Evolutionary conservation across 2,329 filamentous ascomycete genomes (phyloP).

Genomic region (Colletotrichum tanaceti): DNA sequence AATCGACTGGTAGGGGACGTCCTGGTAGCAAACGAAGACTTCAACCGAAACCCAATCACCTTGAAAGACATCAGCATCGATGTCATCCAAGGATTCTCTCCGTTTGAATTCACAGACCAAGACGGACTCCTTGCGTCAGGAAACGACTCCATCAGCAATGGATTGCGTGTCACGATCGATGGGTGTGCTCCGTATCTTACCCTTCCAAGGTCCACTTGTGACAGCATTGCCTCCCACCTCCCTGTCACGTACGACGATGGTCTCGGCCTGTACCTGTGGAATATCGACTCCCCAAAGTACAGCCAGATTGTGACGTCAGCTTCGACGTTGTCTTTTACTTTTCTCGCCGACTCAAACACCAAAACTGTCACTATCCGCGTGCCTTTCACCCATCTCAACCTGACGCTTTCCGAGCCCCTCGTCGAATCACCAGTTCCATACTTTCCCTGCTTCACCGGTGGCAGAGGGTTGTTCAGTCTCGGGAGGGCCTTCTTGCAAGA

Average conservation of each 20-base stretch:
- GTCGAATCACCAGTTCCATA: slow-evolving; percentile 50
- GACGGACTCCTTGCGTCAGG: slow-evolving; percentile 46
- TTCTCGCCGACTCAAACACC: slow-evolving; percentile 48
- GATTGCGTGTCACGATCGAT: slow-evolving; percentile 48
- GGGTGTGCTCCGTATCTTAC: slow-evolving; percentile 55
- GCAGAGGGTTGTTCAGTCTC: no score
- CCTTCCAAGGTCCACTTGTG: slow-evolving; percentile 55
- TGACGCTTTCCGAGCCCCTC: slow-evolving; percentile 53
- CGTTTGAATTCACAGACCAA: slow-evolving; percentile 49
- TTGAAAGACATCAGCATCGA: slow-evolving; percentile 55
- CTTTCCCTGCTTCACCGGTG: slow-evolving; percentile 56
- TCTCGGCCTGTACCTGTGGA: slow-evolving; percentile 57
- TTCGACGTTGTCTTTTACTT: slow-evolving; percentile 54
- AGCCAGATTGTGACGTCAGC: slow-evolving; percentile 54
- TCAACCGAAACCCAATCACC: slow-evolving; percentile 44
- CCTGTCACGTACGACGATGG: slow-evolving; percentile 51
- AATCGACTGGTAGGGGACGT: slow-evolving; percentile 52
- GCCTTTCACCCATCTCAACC: slow-evolving; percentile 50
- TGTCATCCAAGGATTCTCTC: slow-evolving; percentile 54
- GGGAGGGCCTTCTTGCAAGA: slow-evolving; percentile 61
- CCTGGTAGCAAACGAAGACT: slow-evolving; percentile 40
- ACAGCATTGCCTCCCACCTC: slow-evolving; percentile 52
- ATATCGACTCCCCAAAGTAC: slow-evolving; percentile 50
- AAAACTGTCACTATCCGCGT: slow-evolving; percentile 42
- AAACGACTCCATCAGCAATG: slow-evolving; percentile 45